These are phyloP conservation scores for Golubevia pallescens DNA, from an alignment of 1,284 basidiomycete species.

Conservation along the genomic window DNA sequence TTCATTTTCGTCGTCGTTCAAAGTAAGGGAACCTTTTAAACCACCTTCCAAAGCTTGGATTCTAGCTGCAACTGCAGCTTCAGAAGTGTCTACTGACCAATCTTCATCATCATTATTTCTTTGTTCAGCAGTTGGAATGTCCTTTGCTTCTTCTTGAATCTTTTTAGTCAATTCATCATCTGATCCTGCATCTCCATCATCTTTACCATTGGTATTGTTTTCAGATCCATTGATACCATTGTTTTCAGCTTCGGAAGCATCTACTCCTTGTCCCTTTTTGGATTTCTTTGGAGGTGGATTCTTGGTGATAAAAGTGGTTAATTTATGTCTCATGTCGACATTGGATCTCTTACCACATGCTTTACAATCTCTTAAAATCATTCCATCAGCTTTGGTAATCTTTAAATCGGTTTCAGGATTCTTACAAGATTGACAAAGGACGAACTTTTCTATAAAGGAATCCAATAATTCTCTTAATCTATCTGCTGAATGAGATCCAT, in stretches of 20 bases:
- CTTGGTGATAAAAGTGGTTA: constrained; percentile 94
- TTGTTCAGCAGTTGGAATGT: constrained; percentile 67
- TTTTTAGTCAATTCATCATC: constrained; percentile 68
- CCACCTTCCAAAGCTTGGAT: constrained; percentile 77
- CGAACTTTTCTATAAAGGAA: constrained; percentile 96
- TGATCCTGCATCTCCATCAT: constrained; percentile 58
- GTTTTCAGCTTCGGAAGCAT: constrained; percentile 3
- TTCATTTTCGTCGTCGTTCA: constrained; percentile 74
- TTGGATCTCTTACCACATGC: constrained; percentile 91
- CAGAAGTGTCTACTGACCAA: constrained; percentile 89
- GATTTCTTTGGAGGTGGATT: constrained; percentile 82
- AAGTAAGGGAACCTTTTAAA: constrained; percentile 69
- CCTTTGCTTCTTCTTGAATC: constrained; percentile 67
- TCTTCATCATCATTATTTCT: constrained; percentile 74
- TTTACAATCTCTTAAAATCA: constrained; percentile 95
- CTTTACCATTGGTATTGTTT: constrained; percentile 37
- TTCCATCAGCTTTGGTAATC: constrained; percentile 80
- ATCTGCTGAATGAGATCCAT: constrained; percentile 90
- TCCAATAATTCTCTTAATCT: constrained; percentile 95
- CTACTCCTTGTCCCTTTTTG: constrained; percentile 63
- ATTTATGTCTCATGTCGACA: constrained; percentile 96
- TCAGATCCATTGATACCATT: constrained; percentile 62
- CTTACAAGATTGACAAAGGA: constrained; percentile 96
- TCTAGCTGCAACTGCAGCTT: constrained; percentile 87
- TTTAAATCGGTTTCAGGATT: constrained; percentile 98